Percentiles rank a stretch among this genome's conserved stretches.
Evolutionary conservation across 2,329 filamentous ascomycete genomes (phyloP).

Genomic region (Calonectria pseudoturangicola): DNA sequence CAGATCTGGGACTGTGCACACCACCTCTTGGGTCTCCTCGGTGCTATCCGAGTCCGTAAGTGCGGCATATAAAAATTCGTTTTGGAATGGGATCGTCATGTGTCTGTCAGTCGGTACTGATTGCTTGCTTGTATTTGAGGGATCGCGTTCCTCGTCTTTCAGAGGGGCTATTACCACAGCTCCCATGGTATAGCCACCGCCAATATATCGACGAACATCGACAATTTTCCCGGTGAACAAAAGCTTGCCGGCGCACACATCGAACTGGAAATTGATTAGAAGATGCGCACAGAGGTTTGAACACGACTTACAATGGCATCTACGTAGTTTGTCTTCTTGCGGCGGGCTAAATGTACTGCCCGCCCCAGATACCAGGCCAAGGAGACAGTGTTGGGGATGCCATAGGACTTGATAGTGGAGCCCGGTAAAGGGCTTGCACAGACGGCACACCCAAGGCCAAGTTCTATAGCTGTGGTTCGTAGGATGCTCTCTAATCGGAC

Average conservation of each 20-base stretch:
- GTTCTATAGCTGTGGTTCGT: conserved; percentile 60
- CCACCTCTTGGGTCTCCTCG: conserved; percentile 55
- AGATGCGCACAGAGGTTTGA: accelerated
- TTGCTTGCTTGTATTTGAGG: conserved; percentile 44
- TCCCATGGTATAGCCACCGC: conserved; percentile 65
- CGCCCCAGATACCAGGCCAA: conserved; percentile 75
- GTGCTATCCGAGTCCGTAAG: conserved; percentile 57
- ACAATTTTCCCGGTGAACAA: conserved; percentile 64
- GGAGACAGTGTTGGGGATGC: conserved; percentile 67
- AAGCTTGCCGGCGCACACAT: conserved; percentile 58
- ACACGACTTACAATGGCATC: conserved; percentile 50
- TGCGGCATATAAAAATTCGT: conserved; percentile 64
- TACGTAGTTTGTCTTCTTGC: conserved; percentile 50
- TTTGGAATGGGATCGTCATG: conserved; percentile 65
- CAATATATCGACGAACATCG: conserved; percentile 62
- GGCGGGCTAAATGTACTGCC: conserved; percentile 58
- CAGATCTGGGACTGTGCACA: conserved; percentile 61
- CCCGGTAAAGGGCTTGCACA: conserved; percentile 59
- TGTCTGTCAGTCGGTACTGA: conserved; percentile 49
- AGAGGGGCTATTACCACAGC: conserved; percentile 60
- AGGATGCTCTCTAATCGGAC: conserved; percentile 60
- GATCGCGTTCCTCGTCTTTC: conserved; percentile 56
- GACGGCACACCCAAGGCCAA: conserved; percentile 62
- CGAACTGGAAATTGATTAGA: conserved; percentile 44
- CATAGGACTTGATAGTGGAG: conserved; percentile 58